These are phyloP conservation scores for Herpetomonas tarakana DNA, from an alignment of 208 protist species.

Conservation along the genomic window DNA sequence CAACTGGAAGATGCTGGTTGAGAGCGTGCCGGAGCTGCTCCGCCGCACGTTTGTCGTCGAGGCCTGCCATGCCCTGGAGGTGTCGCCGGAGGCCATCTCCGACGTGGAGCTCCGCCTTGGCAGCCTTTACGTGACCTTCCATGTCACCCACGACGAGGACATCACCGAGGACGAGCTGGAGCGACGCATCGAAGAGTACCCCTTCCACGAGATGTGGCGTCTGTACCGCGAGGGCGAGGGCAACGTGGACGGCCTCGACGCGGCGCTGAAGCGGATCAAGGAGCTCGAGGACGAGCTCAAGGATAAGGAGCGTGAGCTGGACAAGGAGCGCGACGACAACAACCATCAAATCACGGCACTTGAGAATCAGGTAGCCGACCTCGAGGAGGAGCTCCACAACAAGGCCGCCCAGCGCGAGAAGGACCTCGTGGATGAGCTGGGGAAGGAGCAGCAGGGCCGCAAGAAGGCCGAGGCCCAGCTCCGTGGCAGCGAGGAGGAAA, in stretches of 20 bases:
- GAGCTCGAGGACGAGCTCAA: conserved; percentile 58
- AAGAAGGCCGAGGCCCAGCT: conserved; percentile 41
- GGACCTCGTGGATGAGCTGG: conserved; percentile 39
- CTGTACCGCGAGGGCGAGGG: conserved; percentile 69
- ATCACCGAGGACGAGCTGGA: conserved; percentile 68
- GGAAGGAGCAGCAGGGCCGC: conserved; percentile 33
- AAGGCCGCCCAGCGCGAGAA: conserved; percentile 23
- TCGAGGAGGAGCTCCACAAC: conserved; percentile 30
- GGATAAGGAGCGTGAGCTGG: conserved; percentile 36
- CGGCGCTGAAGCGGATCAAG: conserved; percentile 46
- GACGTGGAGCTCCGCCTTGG: conserved; percentile 62
- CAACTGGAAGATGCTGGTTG: conserved; percentile 58
- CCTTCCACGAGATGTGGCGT: conserved; percentile 79
- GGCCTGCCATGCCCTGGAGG: conserved; percentile 40
- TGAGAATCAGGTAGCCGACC: conserved; percentile 35
- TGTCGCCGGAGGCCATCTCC: conserved; percentile 38
- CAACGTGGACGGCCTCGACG: conserved; percentile 53
- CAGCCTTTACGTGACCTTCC: conserved; percentile 83
- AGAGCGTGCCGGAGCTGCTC: conserved; percentile 28
- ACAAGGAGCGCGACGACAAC: conserved; percentile 35
- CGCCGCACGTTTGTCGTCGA: conserved; percentile 52
- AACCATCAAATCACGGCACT: conserved; percentile 24
- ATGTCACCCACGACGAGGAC: conserved; percentile 77
- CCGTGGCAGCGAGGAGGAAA: conserved; percentile 41
- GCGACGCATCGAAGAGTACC: conserved; percentile 65